phyloP scores from a whole-genome alignment of 768 basidiomycete genomes.

The Hysterangium stoloniferum region DNA sequence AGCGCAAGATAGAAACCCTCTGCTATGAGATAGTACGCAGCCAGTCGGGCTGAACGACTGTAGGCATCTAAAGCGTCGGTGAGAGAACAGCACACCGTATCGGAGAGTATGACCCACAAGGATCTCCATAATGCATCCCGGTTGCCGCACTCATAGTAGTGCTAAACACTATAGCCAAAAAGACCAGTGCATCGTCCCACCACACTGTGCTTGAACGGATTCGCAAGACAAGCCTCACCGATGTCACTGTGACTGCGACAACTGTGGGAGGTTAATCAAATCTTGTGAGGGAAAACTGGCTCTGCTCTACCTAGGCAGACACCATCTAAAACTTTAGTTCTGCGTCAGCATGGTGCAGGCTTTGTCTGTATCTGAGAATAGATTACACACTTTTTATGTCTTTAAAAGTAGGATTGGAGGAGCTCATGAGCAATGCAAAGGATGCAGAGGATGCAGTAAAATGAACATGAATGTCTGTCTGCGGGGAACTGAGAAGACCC shows the following conservation, averaged over 20 bases:
- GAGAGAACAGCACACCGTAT: background rate
- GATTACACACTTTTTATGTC: conserved; percentile 1
- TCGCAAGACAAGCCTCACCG: background rate
- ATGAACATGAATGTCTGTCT: too few relatives aligned
- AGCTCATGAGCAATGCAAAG: conserved; percentile 6
- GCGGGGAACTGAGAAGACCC: too few relatives aligned
- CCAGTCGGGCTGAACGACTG: background rate
- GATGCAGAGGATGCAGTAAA: too few relatives aligned
- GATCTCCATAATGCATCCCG: conserved; percentile 2
- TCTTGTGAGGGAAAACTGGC: background rate
- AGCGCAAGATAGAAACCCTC: conserved; percentile 6
- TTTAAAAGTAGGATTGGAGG: background rate
- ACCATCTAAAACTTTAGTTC: background rate
- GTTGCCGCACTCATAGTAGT: conserved; percentile 1
- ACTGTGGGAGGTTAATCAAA: background rate
- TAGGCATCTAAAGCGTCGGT: background rate
- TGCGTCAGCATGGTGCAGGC: background rate
- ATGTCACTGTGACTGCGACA: background rate
- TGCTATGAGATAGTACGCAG: conserved; percentile 8
- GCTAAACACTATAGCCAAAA: background rate
- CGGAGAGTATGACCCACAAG: background rate
- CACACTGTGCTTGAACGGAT: background rate
- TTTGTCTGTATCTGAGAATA: background rate
- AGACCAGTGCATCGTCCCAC: conserved; percentile 8
- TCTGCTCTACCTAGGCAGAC: background rate